Evolutionary conservation across 352 stramenopile species (phyloP).

Genomic region (Globisporangium orthogonon): DNA sequence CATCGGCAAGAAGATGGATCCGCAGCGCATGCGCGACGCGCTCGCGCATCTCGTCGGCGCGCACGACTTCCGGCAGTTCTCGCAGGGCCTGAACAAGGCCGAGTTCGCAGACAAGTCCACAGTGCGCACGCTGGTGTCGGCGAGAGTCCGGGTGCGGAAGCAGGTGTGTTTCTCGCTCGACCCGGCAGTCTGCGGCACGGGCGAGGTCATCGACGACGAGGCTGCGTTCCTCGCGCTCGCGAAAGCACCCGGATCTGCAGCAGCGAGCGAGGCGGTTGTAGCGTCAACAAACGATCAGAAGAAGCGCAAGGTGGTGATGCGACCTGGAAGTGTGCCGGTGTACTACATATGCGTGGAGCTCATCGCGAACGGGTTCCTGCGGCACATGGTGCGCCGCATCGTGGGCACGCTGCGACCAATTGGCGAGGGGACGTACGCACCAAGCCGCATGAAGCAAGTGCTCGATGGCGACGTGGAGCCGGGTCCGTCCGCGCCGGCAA

Average conservation of each 20-base stretch:
- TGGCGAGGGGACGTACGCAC: slow-evolving; percentile 55
- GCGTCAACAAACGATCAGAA: slow-evolving; percentile 21
- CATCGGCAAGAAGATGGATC: slow-evolving; percentile 56
- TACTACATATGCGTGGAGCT: slow-evolving; percentile 83
- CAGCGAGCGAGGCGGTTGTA: slow-evolving; percentile 2
- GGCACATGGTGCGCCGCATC: slow-evolving; percentile 86
- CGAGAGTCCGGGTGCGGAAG: slow-evolving; percentile 50
- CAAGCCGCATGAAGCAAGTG: slow-evolving; percentile 59
- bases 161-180: slow-evolving; percentile 74
- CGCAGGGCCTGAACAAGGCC: slow-evolving; percentile 59
- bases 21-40: slow-evolving; percentile 53
- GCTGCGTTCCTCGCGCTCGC: slow-evolving; percentile 1
- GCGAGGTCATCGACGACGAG: slow-evolving; percentile 52
- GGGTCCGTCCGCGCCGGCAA: slow-evolving; percentile 66
- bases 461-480: slow-evolving; percentile 40
- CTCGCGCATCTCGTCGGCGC: slow-evolving; percentile 59
- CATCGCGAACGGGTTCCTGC: slow-evolving; percentile 76
- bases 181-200: slow-evolving; percentile 37
- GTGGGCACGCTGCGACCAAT: slow-evolving; percentile 75
- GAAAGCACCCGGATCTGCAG: slow-evolving; percentile 1
- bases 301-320: slow-evolving; percentile 24
- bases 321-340: slow-evolving; percentile 15
- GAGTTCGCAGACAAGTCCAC: slow-evolving; percentile 56
- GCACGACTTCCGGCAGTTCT: slow-evolving; percentile 81
- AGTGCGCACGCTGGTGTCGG: slow-evolving; percentile 59